Evolutionary conservation across 495 filamentous ascomycete species (phyloP).

Genomic region (Podospora pseudopauciseta): DNA sequence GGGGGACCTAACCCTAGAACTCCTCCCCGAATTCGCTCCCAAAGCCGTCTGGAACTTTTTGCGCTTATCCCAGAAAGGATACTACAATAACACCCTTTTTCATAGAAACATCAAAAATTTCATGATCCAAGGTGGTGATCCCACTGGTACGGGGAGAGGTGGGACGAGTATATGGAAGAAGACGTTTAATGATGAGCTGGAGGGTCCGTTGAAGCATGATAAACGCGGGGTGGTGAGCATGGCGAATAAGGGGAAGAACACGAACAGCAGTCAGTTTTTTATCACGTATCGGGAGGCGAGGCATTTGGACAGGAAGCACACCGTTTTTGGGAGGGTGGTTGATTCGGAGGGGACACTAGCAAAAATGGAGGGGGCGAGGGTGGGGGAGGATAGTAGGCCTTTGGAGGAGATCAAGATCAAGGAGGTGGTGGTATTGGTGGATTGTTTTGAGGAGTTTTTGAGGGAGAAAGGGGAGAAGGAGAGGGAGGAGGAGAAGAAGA

Average conservation of each 20-base stretch:
- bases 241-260: slow-evolving; percentile 98
- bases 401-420: slow-evolving; percentile 71
- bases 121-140: slow-evolving; percentile 98
- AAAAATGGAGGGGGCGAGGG: slow-evolving; percentile 67
- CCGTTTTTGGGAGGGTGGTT: slow-evolving; percentile 86
- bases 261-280: slow-evolving; percentile 94
- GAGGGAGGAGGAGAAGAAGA: slow-evolving; percentile 47
- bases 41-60: slow-evolving; percentile 97
- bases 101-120: slow-evolving; percentile 93
- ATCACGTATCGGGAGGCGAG: slow-evolving; percentile 77
- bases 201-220: slow-evolving; percentile 80
- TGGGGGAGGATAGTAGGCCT: slow-evolving; percentile 67
- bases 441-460: slow-evolving; percentile 91
- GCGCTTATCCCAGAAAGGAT: slow-evolving; percentile 79
- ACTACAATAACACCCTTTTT: slow-evolving; percentile 78
- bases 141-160: slow-evolving; percentile 84
- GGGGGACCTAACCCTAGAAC: slow-evolving; percentile 80
- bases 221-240: slow-evolving; percentile 77
- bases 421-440: slow-evolving; percentile 82
- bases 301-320: slow-evolving; percentile 92
- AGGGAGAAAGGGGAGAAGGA: slow-evolving; percentile 58
- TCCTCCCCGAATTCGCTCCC: slow-evolving; percentile 87
- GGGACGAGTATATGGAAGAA: slow-evolving; percentile 85
- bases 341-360: slow-evolving; percentile 64
- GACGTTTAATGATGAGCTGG: slow-evolving; percentile 88